Evolutionary conservation across 352 stramenopile genomes (phyloP).

Genomic region (Phytophthora melonis): DNA sequence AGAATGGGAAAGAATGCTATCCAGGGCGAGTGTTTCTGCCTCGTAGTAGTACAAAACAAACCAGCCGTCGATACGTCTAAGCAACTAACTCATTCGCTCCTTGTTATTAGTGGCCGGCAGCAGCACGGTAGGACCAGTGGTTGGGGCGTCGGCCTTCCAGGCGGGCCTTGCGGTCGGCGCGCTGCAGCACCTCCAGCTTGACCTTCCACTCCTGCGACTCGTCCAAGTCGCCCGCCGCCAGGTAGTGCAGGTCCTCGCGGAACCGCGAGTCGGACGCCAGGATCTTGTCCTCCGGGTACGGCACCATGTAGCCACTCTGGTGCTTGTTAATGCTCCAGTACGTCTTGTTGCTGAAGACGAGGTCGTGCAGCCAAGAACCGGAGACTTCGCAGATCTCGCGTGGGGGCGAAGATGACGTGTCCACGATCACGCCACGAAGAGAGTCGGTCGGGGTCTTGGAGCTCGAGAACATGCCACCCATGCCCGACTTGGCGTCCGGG

Average conservation of each 20-base stretch:
- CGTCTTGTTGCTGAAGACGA: conserved; percentile 69
- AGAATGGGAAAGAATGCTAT: too few relatives aligned
- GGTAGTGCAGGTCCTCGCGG: conserved; percentile 77
- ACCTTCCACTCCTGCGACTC: conserved; percentile 89
- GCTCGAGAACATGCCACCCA: conserved; percentile 85
- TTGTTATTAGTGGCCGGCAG: conserved; percentile 46
- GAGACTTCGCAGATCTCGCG: conserved; percentile 76
- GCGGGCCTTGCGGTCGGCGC: conserved; percentile 78
- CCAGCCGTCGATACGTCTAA: conserved; percentile 11
- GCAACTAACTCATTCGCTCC: conserved; percentile 5
- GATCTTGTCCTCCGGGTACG: conserved; percentile 64
- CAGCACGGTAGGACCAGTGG: conserved; percentile 73
- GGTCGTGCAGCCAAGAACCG: conserved; percentile 83
- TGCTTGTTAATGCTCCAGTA: conserved; percentile 81
- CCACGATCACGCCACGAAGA: conserved; percentile 74
- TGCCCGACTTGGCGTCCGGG: conserved; percentile 87
- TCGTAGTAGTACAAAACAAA: conserved; percentile 16
- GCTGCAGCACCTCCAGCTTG: conserved; percentile 81
- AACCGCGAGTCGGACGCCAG: conserved; percentile 76
- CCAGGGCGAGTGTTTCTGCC: too few relatives aligned
- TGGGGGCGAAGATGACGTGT: conserved; percentile 58
- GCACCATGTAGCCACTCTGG: conserved; percentile 69
- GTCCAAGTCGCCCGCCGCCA: conserved; percentile 75
- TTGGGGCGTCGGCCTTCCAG: conserved; percentile 79
- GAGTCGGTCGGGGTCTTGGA: conserved; percentile 81